Conservation (phyloP, 73 alveolate species). For the Symbiodinium pilosum region DNA sequence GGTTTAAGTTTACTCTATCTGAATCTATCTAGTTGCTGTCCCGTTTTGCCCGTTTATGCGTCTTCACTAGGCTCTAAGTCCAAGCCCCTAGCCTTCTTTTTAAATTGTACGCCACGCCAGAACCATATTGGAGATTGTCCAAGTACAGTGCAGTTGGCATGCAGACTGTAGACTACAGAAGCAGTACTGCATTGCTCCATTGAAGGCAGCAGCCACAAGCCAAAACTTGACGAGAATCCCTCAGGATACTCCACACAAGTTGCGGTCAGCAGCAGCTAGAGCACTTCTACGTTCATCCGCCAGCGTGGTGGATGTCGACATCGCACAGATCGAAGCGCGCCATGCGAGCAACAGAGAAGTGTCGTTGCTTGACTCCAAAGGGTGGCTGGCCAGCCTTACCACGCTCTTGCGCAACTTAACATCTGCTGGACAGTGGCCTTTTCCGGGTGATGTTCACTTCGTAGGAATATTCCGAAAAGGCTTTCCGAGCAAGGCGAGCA, state of each 20-base stretch:
- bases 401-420: background rate
- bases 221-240: background rate
- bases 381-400: slow-evolving; percentile 9
- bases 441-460: background rate
- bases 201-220: background rate
- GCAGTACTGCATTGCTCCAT: background rate
- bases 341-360: slow-evolving; percentile 7
- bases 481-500: too few species aligned
- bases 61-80: too few species aligned
- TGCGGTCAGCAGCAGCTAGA: background rate
- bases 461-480: too few species aligned
- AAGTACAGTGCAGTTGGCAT: background rate
- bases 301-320: background rate
- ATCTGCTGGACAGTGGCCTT: background rate
- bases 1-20: background rate
- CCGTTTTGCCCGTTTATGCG: too few species aligned
- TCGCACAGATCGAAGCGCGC: background rate
- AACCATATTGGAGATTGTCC: background rate
- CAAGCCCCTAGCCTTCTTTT: too few species aligned
- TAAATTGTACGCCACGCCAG: background rate
- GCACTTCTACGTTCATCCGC: background rate
- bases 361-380: background rate
- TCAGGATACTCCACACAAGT: slow-evolving; percentile 25
- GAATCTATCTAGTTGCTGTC: too few species aligned
- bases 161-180: background rate